These are phyloP conservation scores for Salix koriyanagi DNA, from an alignment of 345 rosid species.

Conservation along the genomic window DNA sequence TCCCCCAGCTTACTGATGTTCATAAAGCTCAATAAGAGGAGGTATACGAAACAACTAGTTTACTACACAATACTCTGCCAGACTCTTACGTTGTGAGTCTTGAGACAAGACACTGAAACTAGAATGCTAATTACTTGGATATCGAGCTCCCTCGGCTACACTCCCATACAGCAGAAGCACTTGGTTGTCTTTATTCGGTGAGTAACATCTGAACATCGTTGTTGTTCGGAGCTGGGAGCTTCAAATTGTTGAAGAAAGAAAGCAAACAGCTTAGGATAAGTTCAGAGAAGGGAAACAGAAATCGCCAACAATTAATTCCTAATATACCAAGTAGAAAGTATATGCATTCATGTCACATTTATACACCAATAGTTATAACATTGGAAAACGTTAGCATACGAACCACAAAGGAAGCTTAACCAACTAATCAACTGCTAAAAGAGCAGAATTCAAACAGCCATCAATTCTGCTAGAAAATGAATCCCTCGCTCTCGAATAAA, in stretches of 20 bases:
- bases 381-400: background rate
- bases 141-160: background rate
- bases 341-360: background rate
- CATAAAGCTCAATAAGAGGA: background rate
- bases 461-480: background rate
- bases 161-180: conserved; percentile 1
- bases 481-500: background rate
- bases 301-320: background rate
- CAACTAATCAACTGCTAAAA: background rate
- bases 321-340: background rate
- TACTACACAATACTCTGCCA: background rate
- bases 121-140: background rate
- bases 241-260: conserved; percentile 14
- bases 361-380: background rate
- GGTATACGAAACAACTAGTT: background rate
- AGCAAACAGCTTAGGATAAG: background rate
- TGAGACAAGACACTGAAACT: background rate
- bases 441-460: background rate
- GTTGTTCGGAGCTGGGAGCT: conserved; percentile 34
- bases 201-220: conserved; percentile 40
- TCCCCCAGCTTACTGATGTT: background rate
- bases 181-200: conserved; percentile 36
- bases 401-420: background rate
- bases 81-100: conserved; percentile 19
- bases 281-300: background rate